Base-by-base conservation (phyloP, 2,329 filamentous ascomycete genomes). In the Chaetomium sp. region DNA sequence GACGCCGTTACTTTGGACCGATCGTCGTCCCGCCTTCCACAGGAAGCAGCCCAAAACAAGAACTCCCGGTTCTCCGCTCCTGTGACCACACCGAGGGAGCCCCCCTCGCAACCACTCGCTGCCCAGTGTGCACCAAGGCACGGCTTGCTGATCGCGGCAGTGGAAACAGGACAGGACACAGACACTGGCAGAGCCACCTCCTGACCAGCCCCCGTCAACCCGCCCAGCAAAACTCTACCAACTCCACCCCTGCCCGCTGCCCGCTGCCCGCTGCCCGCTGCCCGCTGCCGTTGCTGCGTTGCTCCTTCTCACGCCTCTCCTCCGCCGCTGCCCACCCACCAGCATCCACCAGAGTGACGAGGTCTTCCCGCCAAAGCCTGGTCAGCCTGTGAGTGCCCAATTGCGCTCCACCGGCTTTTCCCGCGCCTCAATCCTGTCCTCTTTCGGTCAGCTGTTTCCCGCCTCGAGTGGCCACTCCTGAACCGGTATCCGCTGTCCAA, bases 71-170 rank as follows among this genome's bases (percentile, higher is more conserved):
- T 42, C 58, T 64, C 57, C 65, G 57, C 65, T 60, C 68, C 51
- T 66, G 62, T 69, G 63, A 69, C 67, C 67, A 66, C 54, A 65
- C 59, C 59, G 64, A 63, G 53, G 31, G 49, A 47, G 35, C 13
- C 25, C 58, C 55, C 63, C 60, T 67, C 63, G 60, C 65, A 63
- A 57, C 67, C 67, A 65, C 53, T 67, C 60, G 53, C 31, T 42
- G 53, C 31, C 65, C 67, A 63, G 62, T 57, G 62, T 57, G 55
- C 63, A 64, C 57, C 68, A 68, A 69, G 70, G 68, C 68, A 70
- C 66, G 62, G 57, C 51, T 68, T 65, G 68, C 70, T 70, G 70
- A 70, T 70, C 70, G 65, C 67, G 66, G 67, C 66, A 69, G 64
- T 56, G 57, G 59, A 69, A 70, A 70, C 69, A 66, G 66, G 69